Conservation (phyloP, 805 yeast species). For the Lachancea sp. region DNA sequence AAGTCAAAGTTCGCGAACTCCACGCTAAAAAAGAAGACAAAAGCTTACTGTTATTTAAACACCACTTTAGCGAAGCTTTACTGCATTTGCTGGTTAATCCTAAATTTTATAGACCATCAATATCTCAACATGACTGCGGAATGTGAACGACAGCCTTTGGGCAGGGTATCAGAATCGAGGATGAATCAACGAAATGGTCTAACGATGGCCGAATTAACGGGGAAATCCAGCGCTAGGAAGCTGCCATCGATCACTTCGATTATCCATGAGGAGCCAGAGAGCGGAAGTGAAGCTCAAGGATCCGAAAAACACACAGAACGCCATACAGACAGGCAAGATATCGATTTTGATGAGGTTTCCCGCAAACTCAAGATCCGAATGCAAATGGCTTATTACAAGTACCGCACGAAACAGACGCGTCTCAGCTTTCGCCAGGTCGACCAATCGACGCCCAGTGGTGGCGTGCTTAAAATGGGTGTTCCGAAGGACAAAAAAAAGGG, state of each 20-base stretch:
- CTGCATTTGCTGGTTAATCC: neutral
- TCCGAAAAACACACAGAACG: no score
- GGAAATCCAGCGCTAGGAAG: neutral
- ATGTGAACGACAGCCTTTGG: slow-evolving; percentile 22
- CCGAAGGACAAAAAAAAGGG: neutral
- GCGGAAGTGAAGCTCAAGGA: neutral
- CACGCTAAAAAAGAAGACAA: neutral
- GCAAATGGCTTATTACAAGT: slow-evolving; percentile 47
- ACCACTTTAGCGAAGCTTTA: neutral
- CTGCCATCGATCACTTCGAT: slow-evolving; percentile 7
- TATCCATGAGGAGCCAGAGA: slow-evolving; percentile 1
- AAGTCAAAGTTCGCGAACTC: neutral
- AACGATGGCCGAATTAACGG: neutral
- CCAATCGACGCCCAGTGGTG: neutral
- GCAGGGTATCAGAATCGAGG: slow-evolving; percentile 23
- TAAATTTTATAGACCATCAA: neutral
- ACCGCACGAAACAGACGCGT: slow-evolving; percentile 41
- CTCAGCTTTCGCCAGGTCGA: slow-evolving; percentile 11
- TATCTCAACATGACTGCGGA: slow-evolving; percentile 15
- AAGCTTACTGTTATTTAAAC: neutral
- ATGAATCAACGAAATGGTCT: slow-evolving; percentile 16
- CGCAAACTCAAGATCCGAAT: slow-evolving; percentile 41
- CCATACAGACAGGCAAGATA: neutral
- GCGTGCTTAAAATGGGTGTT: neutral
- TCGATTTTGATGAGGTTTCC: slow-evolving; percentile 2